Conservation (phyloP, 768 basidiomycete genomes). For the Asterophora lycoperdoides region DNA sequence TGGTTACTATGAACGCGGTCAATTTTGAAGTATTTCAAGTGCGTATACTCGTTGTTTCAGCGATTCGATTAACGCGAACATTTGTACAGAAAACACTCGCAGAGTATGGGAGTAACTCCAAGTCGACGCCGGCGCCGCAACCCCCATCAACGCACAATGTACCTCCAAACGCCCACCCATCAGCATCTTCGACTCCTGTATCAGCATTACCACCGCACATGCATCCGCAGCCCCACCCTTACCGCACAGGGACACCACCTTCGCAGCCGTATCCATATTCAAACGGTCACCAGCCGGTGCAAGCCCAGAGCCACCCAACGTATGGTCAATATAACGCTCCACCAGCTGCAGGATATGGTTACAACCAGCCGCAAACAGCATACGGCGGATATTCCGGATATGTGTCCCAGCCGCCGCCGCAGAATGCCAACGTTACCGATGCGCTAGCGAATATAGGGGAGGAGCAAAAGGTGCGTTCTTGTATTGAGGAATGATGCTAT, state of each 20-base stretch:
- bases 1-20: slow-evolving; percentile 74
- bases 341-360: not conserved
- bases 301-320: slow-evolving; percentile 3
- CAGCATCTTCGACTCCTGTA: slow-evolving; percentile 30
- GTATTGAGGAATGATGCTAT: slow-evolving; percentile 5
- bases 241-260: slow-evolving; percentile 32
- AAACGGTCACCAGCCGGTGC: slow-evolving; percentile 19
- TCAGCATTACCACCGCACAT: slow-evolving; percentile 48
- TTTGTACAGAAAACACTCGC: slow-evolving; percentile 56
- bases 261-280: slow-evolving; percentile 27
- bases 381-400: not conserved
- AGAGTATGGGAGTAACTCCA: slow-evolving; percentile 35
- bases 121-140: slow-evolving; percentile 17
- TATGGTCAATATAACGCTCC: slow-evolving; percentile 10
- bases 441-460: slow-evolving; percentile 59
- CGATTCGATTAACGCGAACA: not conserved
- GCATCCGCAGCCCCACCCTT: slow-evolving; percentile 28
- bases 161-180: slow-evolving; percentile 22
- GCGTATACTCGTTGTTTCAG: slow-evolving; percentile 7
- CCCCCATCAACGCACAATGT: slow-evolving; percentile 20
- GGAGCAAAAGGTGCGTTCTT: slow-evolving; percentile 53
- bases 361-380: slow-evolving; percentile 10
- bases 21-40: slow-evolving; percentile 77
- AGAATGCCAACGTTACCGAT: slow-evolving; percentile 33
- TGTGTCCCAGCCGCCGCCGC: slow-evolving; percentile 20